Evolutionary conservation across 805 yeast species (phyloP).

Genomic region (Saturnispora serradocipensis): DNA sequence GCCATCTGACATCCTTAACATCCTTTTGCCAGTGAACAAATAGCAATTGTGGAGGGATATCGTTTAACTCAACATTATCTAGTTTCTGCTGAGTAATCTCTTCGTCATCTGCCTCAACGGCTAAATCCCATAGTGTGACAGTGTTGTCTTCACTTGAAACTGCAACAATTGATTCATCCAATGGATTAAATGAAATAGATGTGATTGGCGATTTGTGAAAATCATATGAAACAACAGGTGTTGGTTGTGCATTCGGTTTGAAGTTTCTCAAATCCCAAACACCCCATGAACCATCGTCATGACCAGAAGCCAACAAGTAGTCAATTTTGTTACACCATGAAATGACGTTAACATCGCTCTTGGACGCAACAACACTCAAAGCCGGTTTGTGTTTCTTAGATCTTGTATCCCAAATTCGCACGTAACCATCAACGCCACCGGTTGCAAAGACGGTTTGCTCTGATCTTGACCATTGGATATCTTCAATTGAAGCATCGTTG

Average conservation of each 20-base stretch:
- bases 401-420: slow-evolving; percentile 95
- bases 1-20: slow-evolving; percentile 98
- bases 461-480: slow-evolving; percentile 90
- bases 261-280: slow-evolving; percentile 95
- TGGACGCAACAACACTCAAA: slow-evolving; percentile 69
- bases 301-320: slow-evolving; percentile 88
- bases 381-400: slow-evolving; percentile 90
- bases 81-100: slow-evolving; percentile 81
- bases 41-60: slow-evolving; percentile 89
- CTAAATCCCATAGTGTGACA: slow-evolving; percentile 94
- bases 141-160: slow-evolving; percentile 96
- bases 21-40: slow-evolving; percentile 98
- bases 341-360: slow-evolving; percentile 84
- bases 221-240: slow-evolving; percentile 89
- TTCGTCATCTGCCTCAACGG: slow-evolving; percentile 98
- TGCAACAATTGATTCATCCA: slow-evolving; percentile 91
- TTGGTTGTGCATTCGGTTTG: slow-evolving; percentile 46
- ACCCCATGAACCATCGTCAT: slow-evolving; percentile 95
- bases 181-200: slow-evolving; percentile 87
- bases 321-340: slow-evolving; percentile 89
- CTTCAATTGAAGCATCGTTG: slow-evolving; percentile 77
- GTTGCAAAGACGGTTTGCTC: slow-evolving; percentile 94
- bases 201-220: slow-evolving; percentile 94
- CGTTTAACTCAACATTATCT: slow-evolving; percentile 71
- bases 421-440: slow-evolving; percentile 83